These are phyloP conservation scores for Prunus campanulata DNA, from an alignment of 306 rosid species.

Conservation along the genomic window DNA sequence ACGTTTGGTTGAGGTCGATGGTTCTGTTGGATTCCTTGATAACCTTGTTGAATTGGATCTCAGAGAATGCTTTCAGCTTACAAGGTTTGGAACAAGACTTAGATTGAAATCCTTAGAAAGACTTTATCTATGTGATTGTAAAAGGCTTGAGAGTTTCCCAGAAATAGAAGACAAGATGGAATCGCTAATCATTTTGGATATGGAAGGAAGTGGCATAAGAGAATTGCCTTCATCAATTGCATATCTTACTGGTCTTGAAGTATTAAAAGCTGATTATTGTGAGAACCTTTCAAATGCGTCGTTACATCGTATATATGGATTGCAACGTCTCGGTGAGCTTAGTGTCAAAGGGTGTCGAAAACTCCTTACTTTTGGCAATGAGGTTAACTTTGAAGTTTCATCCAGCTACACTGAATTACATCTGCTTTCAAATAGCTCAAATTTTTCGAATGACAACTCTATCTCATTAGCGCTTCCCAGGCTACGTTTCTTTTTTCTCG, in stretches of 20 bases:
- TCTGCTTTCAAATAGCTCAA: no score
- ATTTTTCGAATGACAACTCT: background rate
- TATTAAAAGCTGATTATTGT: background rate
- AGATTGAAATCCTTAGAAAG: background rate
- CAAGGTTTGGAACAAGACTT: background rate
- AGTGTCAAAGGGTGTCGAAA: no score
- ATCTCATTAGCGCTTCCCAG: background rate
- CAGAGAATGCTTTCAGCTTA: background rate
- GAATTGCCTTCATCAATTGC: background rate
- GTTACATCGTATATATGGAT: no score
- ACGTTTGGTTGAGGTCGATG: background rate
- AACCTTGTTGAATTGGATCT: background rate
- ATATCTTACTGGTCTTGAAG: background rate
- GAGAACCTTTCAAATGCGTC: background rate
- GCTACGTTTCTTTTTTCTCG: background rate
- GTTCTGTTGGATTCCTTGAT: background rate
- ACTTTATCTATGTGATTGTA: background rate
- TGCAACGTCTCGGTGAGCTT: no score
- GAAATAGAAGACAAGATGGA: background rate
- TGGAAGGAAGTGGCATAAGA: background rate
- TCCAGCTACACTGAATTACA: no score
- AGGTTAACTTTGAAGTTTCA: no score
- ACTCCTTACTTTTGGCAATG: no score
- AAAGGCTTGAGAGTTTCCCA: background rate
- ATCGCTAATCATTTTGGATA: background rate